phyloP scores from a whole-genome alignment of 176 grass and related monocot species.

The Ensete glaucum region DNA sequence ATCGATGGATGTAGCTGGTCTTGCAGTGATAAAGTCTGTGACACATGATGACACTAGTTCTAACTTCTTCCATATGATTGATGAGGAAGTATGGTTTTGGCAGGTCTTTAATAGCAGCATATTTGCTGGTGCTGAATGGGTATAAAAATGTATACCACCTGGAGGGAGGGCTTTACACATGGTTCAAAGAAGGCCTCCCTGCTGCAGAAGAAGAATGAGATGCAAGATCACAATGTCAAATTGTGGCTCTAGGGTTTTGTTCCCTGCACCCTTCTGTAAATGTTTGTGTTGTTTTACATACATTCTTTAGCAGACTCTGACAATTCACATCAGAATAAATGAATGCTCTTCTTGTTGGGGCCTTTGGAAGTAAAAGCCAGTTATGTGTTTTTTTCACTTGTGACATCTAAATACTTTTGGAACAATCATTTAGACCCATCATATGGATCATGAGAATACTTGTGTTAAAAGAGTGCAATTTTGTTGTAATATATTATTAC shows the following conservation, averaged over 20 bases:
- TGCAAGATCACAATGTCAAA: neutral
- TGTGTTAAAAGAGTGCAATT: too few relatives aligned
- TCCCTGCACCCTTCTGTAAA: neutral
- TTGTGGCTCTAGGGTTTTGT: neutral
- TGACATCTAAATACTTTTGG: too few relatives aligned
- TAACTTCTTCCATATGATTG: neutral
- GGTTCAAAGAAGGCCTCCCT: conserved; percentile 88
- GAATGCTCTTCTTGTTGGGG: too few relatives aligned
- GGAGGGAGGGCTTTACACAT: conserved; percentile 70
- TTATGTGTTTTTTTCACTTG: too few relatives aligned
- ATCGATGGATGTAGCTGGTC: neutral
- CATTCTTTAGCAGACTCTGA: too few relatives aligned
- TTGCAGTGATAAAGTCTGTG: neutral
- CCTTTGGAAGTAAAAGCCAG: too few relatives aligned
- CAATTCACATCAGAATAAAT: too few relatives aligned
- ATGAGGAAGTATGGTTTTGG: neutral
- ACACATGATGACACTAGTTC: neutral
- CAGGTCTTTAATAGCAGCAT: conserved; percentile 89
- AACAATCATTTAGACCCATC: too few relatives aligned
- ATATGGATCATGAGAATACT: too few relatives aligned
- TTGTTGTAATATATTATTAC: too few relatives aligned
- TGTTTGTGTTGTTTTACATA: too few relatives aligned
- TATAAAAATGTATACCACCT: conserved; percentile 89
- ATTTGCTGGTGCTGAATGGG: conserved; percentile 69
- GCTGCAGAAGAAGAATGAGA: conserved; percentile 46